Evolutionary conservation across 805 yeast genomes (phyloP).

Genomic region (Torulaspora franciscae): DNA sequence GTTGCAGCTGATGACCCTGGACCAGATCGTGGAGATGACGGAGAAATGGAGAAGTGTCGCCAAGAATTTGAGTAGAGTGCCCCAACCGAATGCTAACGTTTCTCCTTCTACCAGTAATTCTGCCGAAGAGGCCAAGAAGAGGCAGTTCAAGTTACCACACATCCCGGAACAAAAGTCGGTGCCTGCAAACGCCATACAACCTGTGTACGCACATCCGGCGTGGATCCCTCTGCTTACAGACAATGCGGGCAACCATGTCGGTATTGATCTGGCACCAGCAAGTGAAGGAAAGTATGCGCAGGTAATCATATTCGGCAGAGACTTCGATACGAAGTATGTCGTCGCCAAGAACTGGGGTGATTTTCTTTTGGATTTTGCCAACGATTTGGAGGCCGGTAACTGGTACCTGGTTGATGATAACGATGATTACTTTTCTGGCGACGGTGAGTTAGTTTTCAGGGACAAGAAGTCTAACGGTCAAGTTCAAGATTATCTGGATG

Average conservation of each 20-base stretch:
- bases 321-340: conserved; percentile 83
- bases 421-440: conserved; percentile 66
- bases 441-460: conserved; percentile 67
- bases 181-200: conserved; percentile 71
- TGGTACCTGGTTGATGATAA: conserved; percentile 62
- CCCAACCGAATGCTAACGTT: conserved; percentile 17
- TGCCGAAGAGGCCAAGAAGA: conserved; percentile 21
- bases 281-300: conserved; percentile 81
- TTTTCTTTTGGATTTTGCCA: conserved; percentile 74
- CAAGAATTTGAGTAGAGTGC: conserved; percentile 36
- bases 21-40: conserved; percentile 74
- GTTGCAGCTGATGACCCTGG: conserved; percentile 70
- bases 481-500: conserved; percentile 40
- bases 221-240: conserved; percentile 94
- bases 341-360: conserved; percentile 88
- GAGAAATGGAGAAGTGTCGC: conserved; percentile 80
- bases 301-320: conserved; percentile 88
- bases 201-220: conserved; percentile 76
- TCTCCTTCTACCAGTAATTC: conserved; percentile 28
- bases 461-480: conserved; percentile 53
- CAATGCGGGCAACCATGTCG: conserved; percentile 86
- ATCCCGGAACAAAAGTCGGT: conserved; percentile 58
- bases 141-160: conserved; percentile 39
- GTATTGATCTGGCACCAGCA: conserved; percentile 82
- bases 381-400: conserved; percentile 81